A percentile compares a stretch with the other conserved stretches of the same genome.
Conservation (phyloP, 2,329 filamentous ascomycete genomes). For the Monosporascus sp. region DNA sequence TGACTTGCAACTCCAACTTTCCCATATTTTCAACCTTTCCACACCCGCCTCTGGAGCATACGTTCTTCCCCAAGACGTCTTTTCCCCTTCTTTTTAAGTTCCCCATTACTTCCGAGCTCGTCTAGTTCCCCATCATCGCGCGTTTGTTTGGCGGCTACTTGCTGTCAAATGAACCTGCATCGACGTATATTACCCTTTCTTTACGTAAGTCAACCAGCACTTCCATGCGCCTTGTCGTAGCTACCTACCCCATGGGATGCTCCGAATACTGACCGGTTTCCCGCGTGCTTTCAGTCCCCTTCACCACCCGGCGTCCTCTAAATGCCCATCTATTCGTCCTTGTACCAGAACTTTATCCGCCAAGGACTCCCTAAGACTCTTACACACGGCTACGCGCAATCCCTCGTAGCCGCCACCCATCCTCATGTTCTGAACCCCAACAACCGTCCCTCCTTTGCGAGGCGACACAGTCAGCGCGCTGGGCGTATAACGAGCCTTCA, state of each 20-base stretch:
- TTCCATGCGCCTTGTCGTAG: too few species aligned
- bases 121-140: constrained; percentile 45
- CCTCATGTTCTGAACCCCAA: constrained; percentile 71
- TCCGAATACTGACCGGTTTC: constrained; percentile 12
- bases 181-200: constrained; percentile 53
- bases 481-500: constrained; percentile 57
- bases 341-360: constrained; percentile 83
- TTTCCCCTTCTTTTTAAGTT: constrained; percentile 10
- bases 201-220: constrained; percentile 49
- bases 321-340: constrained; percentile 77
- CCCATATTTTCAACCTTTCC: neutral
- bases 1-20: neutral
- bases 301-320: constrained; percentile 68
- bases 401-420: constrained; percentile 90
- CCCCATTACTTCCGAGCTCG: constrained; percentile 7
- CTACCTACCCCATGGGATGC: too few species aligned
- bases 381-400: constrained; percentile 96
- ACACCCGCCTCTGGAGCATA: neutral
- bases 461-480: constrained; percentile 51
- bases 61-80: constrained; percentile 3
- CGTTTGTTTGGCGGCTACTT: constrained; percentile 82
- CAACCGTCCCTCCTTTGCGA: constrained; percentile 59
- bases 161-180: constrained; percentile 99
- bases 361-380: constrained; percentile 96
- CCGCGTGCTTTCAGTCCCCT: constrained; percentile 40